Evolutionary conservation across 2,329 filamentous ascomycete genomes (phyloP), one percentile per base, ranked within the genome.

Genomic region (Cladosporium sp.): DNA sequence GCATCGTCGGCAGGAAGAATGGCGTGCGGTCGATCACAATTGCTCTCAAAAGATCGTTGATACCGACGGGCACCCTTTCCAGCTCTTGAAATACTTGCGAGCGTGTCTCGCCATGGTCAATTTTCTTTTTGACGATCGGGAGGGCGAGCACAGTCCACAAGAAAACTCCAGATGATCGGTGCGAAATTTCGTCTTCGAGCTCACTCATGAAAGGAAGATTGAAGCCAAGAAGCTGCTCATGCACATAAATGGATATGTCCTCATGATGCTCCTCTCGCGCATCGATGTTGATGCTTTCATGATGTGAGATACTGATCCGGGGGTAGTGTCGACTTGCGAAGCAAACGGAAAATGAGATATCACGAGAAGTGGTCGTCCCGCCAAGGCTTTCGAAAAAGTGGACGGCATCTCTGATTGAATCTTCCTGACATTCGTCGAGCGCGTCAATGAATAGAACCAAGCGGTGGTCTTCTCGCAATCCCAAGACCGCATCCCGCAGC

Each of bases 261-360:
- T 33, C 13, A 1, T 33, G 1, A 9, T 52, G 49, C 7, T 33
- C 19, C 1, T 2, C 1, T 10, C n/a, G 42, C 8, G 6, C 2
- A 22, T 52, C 49, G n/a, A 52, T 7, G 6, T 34, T 41, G 7
- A 52, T 16, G 13, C 9, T 18, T 6, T 18, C 32, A 8, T 41
- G 18, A 10, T 28, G 19, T 2, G 10, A 10, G 11, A 52, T 46
- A 6, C 34, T 33, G 22, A 52, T 41, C 11, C 40, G 28, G 3
- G 49, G 49, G 13, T 52, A 52, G 9, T 52, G 42, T 33, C 49
- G 19, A 14, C 49, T 52, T 7, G 49, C 34, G 9, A 52, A 46
- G 10, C 42, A 52, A 3, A 52, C 6, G 6, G 18, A 16, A 14
- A 46, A 10, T 2, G 19, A n/a, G 5, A 35, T 13, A 4, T 18